Percentiles rank a stretch among this genome's conserved stretches.
Evolutionary conservation across 2,329 filamentous ascomycete genomes (phyloP).

Genomic region (Alternaria alternata): DNA sequence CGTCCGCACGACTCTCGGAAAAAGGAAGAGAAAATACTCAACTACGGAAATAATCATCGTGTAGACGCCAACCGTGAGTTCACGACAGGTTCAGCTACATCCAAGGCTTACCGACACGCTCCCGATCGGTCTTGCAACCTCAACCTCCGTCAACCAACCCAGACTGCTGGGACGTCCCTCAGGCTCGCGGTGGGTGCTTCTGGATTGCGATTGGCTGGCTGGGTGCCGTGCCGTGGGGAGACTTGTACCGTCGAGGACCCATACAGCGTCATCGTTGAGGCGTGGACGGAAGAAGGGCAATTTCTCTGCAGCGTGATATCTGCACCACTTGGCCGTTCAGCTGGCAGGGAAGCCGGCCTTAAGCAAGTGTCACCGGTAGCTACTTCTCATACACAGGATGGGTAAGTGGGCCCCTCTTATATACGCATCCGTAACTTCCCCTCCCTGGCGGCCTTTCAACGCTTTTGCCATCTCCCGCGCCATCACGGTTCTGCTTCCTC

Average conservation of each 20-base stretch:
- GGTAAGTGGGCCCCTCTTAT: slow-evolving; percentile 35
- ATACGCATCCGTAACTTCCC: slow-evolving; percentile 23
- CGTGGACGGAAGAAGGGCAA: slow-evolving; percentile 41
- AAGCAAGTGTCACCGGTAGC: slow-evolving; percentile 35
- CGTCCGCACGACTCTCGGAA: background rate
- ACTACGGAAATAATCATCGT: background rate
- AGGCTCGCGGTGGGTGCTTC: slow-evolving; percentile 32
- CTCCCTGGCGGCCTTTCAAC: slow-evolving; percentile 19
- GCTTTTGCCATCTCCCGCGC: slow-evolving; percentile 25
- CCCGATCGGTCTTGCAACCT: slow-evolving; percentile 36
- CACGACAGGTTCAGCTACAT: slow-evolving; percentile 10
- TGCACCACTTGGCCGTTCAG: slow-evolving; percentile 44
- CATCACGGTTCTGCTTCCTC: slow-evolving; percentile 35
- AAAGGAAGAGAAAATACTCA: background rate
- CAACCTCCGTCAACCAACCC: slow-evolving; percentile 30
- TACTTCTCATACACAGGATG: slow-evolving; percentile 40
- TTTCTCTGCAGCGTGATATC: slow-evolving; percentile 43
- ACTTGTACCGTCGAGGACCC: slow-evolving; percentile 39
- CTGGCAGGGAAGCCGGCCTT: slow-evolving; percentile 39
- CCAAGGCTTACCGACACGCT: slow-evolving; percentile 19
- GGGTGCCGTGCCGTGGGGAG: slow-evolving; percentile 36
- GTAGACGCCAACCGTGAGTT: slow-evolving; percentile 1
- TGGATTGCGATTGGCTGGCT: slow-evolving; percentile 37
- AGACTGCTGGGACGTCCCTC: slow-evolving; percentile 33
- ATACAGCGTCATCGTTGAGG: slow-evolving; percentile 39